phyloP scores from a whole-genome alignment of 768 basidiomycete genomes.

The Auriscalpium orientale region DNA sequence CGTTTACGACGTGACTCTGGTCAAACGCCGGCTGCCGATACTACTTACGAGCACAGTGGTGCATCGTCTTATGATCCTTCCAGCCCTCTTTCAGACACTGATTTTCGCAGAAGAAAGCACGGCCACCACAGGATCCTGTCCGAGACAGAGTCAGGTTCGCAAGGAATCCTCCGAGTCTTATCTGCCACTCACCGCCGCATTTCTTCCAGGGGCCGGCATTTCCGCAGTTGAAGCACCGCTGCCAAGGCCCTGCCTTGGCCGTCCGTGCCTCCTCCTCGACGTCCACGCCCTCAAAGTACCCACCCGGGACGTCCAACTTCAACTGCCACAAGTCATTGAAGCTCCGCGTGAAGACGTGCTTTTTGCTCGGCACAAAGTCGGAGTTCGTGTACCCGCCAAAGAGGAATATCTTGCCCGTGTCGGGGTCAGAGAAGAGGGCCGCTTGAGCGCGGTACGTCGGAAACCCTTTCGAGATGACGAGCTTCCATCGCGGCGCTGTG shows the following conservation, averaged over 20 bases:
- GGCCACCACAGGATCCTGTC: not conserved
- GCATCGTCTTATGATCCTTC: constrained; percentile 2
- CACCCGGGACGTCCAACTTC: constrained; percentile 25
- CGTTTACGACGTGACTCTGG: too few species aligned
- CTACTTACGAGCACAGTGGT: not conserved
- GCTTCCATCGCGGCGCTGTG: constrained; percentile 20
- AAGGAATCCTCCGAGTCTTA: not conserved
- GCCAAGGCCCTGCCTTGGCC: constrained; percentile 29
- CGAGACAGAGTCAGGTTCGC: not conserved
- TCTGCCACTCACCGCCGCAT: constrained; percentile 25
- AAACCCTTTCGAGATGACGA: constrained; percentile 30
- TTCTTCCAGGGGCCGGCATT: constrained; percentile 27
- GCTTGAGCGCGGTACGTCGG: constrained; percentile 30
- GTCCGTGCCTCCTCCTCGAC: constrained; percentile 26
- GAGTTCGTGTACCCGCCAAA: constrained; percentile 30
- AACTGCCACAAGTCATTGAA: constrained; percentile 32
- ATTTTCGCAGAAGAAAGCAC: constrained; percentile 2
- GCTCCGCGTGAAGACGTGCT: constrained; percentile 17
- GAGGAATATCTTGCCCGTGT: constrained; percentile 26
- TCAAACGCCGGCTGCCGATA: too few species aligned
- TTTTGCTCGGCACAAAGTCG: constrained; percentile 23
- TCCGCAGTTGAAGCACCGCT: constrained; percentile 31
- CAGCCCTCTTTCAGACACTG: constrained; percentile 2
- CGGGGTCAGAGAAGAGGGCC: constrained; percentile 23
- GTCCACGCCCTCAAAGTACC: constrained; percentile 26